Conservation (phyloP, 2,329 filamentous ascomycete species). For the Botryotinia calthae region DNA sequence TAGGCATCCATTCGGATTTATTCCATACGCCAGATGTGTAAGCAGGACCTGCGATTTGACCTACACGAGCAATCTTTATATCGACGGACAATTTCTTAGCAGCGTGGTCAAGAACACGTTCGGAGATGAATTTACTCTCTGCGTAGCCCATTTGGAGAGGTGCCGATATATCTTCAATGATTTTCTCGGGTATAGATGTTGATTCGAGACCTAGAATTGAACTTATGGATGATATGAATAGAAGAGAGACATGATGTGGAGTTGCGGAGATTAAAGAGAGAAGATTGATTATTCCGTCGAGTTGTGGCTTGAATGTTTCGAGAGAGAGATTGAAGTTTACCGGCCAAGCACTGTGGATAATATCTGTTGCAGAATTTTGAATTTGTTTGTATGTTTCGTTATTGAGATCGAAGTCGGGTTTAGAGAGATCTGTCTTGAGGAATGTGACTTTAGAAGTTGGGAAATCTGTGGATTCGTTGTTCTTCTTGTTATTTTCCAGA, state of each 20-base stretch:
- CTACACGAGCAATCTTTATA: slow-evolving; percentile 45
- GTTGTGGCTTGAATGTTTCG: slow-evolving; percentile 39
- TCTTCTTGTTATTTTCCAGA: slow-evolving; percentile 22
- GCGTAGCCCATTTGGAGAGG: slow-evolving; percentile 33
- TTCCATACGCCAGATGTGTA: slow-evolving; percentile 3
- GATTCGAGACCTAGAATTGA: slow-evolving; percentile 25
- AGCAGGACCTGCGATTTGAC: slow-evolving; percentile 45
- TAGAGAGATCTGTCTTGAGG: slow-evolving; percentile 47
- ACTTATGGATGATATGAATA: slow-evolving; percentile 36
- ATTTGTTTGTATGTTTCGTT: slow-evolving; percentile 18
- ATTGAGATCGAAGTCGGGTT: slow-evolving; percentile 48
- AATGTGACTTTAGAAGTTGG: slow-evolving; percentile 44
- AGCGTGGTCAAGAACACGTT: slow-evolving; percentile 44
- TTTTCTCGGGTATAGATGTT: slow-evolving; percentile 19
- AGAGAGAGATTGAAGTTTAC: slow-evolving; percentile 42
- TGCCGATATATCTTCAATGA: neutral
- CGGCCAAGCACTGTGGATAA: slow-evolving; percentile 39
- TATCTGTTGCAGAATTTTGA: slow-evolving; percentile 24
- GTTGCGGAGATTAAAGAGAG: slow-evolving; percentile 29
- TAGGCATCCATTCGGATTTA: neutral
- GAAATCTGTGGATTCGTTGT: neutral
- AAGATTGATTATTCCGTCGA: slow-evolving; percentile 42
- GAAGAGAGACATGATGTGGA: slow-evolving; percentile 23
- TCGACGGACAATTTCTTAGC: slow-evolving; percentile 40
- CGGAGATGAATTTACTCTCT: slow-evolving; percentile 34